phyloP scores from a whole-genome alignment of 495 filamentous ascomycete species.

The Hypoxylon subgilvum region DNA sequence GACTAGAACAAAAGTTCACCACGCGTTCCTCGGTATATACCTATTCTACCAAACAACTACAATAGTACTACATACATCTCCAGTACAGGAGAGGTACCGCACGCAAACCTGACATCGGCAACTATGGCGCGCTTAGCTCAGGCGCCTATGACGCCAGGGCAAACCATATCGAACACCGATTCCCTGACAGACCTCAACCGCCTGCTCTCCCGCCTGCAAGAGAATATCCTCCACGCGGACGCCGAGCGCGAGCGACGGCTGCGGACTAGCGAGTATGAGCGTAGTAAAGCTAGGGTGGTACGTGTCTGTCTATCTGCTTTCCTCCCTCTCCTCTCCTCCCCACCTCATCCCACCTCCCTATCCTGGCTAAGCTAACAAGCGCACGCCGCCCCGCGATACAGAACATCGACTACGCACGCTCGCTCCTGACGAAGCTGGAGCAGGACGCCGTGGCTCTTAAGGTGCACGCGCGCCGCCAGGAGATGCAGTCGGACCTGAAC shows the following conservation, averaged over 20 bases:
- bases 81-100: no score
- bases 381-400: constrained; percentile 35
- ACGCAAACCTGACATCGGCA: no score
- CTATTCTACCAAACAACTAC: no score
- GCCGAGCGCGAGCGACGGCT: constrained; percentile 63
- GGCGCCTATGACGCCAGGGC: constrained; percentile 32
- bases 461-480: constrained; percentile 67
- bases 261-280: constrained; percentile 70
- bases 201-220: constrained; percentile 76
- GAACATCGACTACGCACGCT: constrained; percentile 83
- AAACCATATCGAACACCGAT: constrained; percentile 34
- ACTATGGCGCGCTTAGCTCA: constrained; percentile 42
- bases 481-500: constrained; percentile 69
- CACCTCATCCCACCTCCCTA: no score
- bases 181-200: constrained; percentile 65
- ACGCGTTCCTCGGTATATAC: no score
- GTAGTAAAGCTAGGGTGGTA: constrained; percentile 70
- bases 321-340: background rate
- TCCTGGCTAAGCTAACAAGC: constrained; percentile 7
- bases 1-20: no score
- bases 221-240: constrained; percentile 71
- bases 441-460: constrained; percentile 71
- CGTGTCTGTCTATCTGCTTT: constrained; percentile 28
- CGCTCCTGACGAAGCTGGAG: constrained; percentile 76
- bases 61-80: no score